phyloP scores from a whole-genome alignment of 805 yeast species.

The Wickerhamiella shivajii region DNA sequence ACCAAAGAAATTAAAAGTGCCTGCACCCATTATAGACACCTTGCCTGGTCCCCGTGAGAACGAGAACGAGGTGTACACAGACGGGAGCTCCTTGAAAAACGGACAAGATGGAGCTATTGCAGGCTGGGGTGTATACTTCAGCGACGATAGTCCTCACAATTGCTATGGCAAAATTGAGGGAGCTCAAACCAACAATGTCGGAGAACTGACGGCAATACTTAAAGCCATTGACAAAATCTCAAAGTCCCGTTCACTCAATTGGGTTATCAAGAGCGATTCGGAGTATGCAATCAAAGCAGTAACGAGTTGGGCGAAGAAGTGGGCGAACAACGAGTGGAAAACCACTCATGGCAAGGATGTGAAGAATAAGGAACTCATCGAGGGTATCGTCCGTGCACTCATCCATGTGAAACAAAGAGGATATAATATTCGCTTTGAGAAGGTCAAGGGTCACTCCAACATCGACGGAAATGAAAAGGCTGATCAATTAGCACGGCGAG shows the following conservation, averaged over 20 bases:
- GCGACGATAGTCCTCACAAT: constrained; percentile 39
- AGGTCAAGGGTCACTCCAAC: constrained; percentile 67
- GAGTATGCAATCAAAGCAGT: constrained; percentile 44
- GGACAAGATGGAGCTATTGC: constrained; percentile 34
- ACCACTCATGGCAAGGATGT: constrained; percentile 33
- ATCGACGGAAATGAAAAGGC: constrained; percentile 62
- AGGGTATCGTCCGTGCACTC: constrained; percentile 25
- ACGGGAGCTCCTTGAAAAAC: constrained; percentile 60
- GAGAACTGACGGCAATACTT: constrained; percentile 58
- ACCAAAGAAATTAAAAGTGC: background rate
- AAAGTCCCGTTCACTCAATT: constrained; percentile 8
- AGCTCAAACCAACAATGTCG: constrained; percentile 61
- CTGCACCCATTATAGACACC: too few relatives aligned
- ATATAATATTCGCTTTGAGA: constrained; percentile 31
- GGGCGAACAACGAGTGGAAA: constrained; percentile 46
- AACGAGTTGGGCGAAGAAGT: constrained; percentile 40
- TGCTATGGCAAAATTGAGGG: constrained; percentile 37
- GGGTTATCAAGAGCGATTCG: constrained; percentile 51
- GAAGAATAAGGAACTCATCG: constrained; percentile 38
- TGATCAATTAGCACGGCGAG: constrained; percentile 57
- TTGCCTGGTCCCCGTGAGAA: too few relatives aligned
- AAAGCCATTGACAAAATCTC: constrained; percentile 34
- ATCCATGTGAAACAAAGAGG: constrained; percentile 21
- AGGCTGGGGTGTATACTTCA: constrained; percentile 71
- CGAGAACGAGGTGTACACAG: constrained; percentile 44